phyloP scores from a whole-genome alignment of 441 rosid genomes.

The Melastoma candidum region DNA sequence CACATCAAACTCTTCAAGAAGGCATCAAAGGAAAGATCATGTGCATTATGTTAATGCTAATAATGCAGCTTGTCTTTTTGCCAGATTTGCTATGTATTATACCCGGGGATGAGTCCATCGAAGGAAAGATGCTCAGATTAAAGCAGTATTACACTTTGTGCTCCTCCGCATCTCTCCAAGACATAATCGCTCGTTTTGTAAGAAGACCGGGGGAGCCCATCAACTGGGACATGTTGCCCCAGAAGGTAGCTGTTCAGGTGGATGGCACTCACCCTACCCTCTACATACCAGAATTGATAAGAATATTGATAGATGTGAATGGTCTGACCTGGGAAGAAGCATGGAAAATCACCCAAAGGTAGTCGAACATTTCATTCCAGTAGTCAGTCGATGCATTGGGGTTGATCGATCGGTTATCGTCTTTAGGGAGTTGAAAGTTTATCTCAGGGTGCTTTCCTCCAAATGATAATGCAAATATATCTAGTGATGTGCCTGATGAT shows the following conservation, averaged over 20 bases:
- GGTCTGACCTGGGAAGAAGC: slow-evolving; percentile 58
- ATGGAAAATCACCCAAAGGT: slow-evolving; percentile 64
- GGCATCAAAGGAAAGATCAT: no score
- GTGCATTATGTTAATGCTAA: not conserved
- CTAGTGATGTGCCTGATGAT: no score
- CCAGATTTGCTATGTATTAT: slow-evolving; percentile 77
- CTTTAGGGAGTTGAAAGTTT: no score
- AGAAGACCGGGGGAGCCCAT: slow-evolving; percentile 53
- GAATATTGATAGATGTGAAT: slow-evolving; percentile 42
- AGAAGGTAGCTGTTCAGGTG: slow-evolving; percentile 90
- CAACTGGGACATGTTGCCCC: slow-evolving; percentile 81
- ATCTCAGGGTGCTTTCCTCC: not conserved
- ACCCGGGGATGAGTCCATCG: slow-evolving; percentile 93
- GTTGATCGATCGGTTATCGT: no score
- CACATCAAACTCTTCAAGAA: no score
- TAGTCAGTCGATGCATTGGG: no score
- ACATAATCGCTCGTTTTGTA: slow-evolving; percentile 76
- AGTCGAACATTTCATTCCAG: not conserved
- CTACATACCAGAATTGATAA: slow-evolving; percentile 60
- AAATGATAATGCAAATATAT: no score
- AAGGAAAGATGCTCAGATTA: slow-evolving; percentile 84
- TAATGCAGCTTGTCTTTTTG: not conserved
- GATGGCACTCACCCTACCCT: slow-evolving; percentile 80
- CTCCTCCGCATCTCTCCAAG: slow-evolving; percentile 86
- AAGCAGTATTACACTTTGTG: slow-evolving; percentile 94